Base-by-base conservation (phyloP, 208 protist species). In the Trypanosoma cruzi region DNA sequence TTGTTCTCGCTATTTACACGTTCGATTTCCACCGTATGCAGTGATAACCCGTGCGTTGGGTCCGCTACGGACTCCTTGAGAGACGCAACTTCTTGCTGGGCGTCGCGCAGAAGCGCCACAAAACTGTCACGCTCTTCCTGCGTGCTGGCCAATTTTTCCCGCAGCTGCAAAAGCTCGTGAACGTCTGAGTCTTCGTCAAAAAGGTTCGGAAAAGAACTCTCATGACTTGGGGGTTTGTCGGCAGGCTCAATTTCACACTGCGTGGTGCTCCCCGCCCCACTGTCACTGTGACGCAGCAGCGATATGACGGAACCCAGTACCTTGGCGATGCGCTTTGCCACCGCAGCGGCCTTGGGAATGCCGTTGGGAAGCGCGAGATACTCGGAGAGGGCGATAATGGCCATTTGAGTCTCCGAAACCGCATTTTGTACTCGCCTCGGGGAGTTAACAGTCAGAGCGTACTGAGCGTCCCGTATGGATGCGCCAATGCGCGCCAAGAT, bases 261-360 rank as follows among this genome's bases (percentile, higher is more conserved):
- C 29, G 52, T 57, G 13, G 22, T 65, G 29, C 7, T 64, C 7
- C 4, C 34, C 14, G 6, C 20, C 7, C 14, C 24, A 48, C 58
- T 42, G 11, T n/a, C n/a, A n/a, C 22, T 22, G 18, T 65, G 46
- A 16, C 46, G 20, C n/a, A 31, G 44, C 8, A 58, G 10, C 3
- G 61, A 58, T 44, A 73, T 64, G 50, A 86, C 72, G 6, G 68
- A 68, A 59, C 80, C 79, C 36, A 79, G 73, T n/a, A 93, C 68
- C 64, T 93, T 90, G 14, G 80, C 82, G 50, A 89, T 86, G 61
- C 82, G 80, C 11, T 77, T 82, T 24, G 85, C 79, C 42, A 85
- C 86, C 26, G 84, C 88, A 24, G 82, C 80, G 3, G 77, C 88
- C 56, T 93, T 93, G 20, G 86, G 71, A 16, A 75, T 58, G 53